These are phyloP conservation scores for Neurospora terricola DNA, from an alignment of 495 filamentous ascomycete genomes.

Conservation along the genomic window DNA sequence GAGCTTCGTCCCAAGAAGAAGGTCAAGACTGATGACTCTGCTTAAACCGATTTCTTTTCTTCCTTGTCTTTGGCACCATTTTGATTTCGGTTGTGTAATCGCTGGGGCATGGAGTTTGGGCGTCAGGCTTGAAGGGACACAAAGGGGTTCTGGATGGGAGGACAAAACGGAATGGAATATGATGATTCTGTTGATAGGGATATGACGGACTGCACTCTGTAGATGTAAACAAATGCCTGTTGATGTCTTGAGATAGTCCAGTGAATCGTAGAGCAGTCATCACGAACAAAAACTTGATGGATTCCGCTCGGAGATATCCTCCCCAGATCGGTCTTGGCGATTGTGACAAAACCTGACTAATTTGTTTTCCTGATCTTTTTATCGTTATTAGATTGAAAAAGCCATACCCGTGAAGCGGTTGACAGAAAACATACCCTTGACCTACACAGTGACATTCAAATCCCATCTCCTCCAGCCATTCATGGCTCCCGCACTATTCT, in stretches of 20 bases:
- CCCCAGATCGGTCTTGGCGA: background rate
- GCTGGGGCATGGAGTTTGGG: background rate
- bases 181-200: background rate
- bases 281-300: background rate
- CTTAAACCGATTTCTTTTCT: background rate
- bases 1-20: slow-evolving; percentile 39
- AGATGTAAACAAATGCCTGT: background rate
- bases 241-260: background rate
- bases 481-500: background rate
- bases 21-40: slow-evolving; percentile 12
- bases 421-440: background rate
- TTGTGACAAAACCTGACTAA: background rate
- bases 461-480: too few relatives aligned
- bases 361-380: background rate
- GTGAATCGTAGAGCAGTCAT: background rate
- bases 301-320: background rate
- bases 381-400: background rate
- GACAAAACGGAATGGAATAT: background rate
- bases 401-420: background rate
- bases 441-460: too few relatives aligned
- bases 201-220: background rate
- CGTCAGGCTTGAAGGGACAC: background rate
- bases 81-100: background rate
- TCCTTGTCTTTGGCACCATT: background rate
- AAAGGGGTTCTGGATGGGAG: background rate